Percentiles rank a stretch among this genome's conserved stretches.
phyloP scores from a whole-genome alignment of 306 rosid genomes.

The Purshia tridentata region DNA sequence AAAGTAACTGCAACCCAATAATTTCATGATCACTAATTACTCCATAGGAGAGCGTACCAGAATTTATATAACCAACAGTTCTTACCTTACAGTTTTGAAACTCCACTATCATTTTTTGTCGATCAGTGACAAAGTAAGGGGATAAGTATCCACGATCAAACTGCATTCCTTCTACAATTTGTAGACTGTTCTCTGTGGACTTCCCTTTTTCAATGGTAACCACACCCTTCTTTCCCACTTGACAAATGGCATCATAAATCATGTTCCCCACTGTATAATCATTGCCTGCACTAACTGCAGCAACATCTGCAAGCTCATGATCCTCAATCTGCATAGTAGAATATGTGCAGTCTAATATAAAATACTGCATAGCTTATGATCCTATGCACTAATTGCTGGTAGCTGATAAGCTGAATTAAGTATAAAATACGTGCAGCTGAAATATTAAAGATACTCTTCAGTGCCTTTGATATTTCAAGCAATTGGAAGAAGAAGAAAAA shows the following conservation, averaged over 20 bases:
- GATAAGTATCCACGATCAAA: constrained; percentile 86
- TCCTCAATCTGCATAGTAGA: constrained; percentile 64
- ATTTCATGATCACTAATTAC: constrained; percentile 32
- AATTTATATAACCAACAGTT: constrained; percentile 11
- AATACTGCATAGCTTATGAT: no score
- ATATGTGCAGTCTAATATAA: not conserved
- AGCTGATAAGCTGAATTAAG: no score
- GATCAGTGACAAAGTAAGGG: constrained; percentile 73
- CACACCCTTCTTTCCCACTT: constrained; percentile 79
- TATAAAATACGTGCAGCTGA: no score
- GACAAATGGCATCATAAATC: constrained; percentile 72
- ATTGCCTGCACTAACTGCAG: constrained; percentile 90
- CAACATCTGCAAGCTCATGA: constrained; percentile 77
- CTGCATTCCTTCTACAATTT: constrained; percentile 94
- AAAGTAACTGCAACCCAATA: constrained; percentile 72
- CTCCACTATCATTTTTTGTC: constrained; percentile 68
- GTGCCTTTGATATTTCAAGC: constrained; percentile 1
- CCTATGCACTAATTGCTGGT: no score
- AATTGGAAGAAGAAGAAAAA: not conserved
- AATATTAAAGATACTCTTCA: not conserved
- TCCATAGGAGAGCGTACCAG: constrained; percentile 28
- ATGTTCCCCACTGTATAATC: constrained; percentile 75
- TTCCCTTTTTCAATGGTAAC: constrained; percentile 81
- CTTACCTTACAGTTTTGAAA: constrained; percentile 84
- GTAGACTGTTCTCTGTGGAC: constrained; percentile 52